phyloP scores from a whole-genome alignment of 2,329 filamentous ascomycete genomes.

The Colletotrichum sp. region DNA sequence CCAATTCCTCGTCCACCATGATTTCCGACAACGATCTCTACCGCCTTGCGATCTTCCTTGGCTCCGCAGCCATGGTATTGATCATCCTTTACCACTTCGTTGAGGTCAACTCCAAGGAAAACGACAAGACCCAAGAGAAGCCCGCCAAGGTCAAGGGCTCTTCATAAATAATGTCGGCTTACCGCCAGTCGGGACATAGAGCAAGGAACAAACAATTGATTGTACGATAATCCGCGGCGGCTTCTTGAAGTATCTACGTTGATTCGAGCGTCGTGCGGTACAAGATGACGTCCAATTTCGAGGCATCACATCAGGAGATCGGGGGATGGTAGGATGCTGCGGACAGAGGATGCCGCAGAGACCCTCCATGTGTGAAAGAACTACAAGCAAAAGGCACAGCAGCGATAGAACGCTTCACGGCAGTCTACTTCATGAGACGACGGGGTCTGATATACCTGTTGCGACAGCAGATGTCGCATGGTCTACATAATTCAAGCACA shows the following conservation, averaged over 20 bases:
- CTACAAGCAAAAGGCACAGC: not conserved
- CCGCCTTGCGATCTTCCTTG: slow-evolving; percentile 89
- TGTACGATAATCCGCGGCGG: not conserved
- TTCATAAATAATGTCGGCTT: not conserved
- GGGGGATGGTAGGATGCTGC: not conserved
- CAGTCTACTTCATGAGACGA: not conserved
- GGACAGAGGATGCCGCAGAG: not conserved
- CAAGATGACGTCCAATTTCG: not conserved
- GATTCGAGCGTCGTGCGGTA: not conserved
- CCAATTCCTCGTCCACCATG: slow-evolving; percentile 64
- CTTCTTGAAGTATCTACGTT: not conserved
- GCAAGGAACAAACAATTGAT: not conserved
- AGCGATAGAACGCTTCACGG: not conserved
- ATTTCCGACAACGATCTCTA: slow-evolving; percentile 95
- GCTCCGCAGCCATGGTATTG: slow-evolving; percentile 85
- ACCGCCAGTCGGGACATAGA: not conserved
- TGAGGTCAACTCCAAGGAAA: slow-evolving; percentile 79
- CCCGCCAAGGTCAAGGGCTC: slow-evolving; percentile 20
- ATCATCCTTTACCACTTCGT: slow-evolving; percentile 97
- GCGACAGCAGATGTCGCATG: not conserved
- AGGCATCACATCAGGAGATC: not conserved
- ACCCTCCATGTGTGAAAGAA: not conserved
- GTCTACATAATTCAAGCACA: not conserved
- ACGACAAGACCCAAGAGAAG: slow-evolving; percentile 31
- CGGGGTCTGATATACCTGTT: not conserved